Percentiles rank a stretch among this genome's conserved stretches.
Evolutionary conservation across 2,329 filamentous ascomycete species (phyloP).

Genomic region (Metarhizium guizhouense): DNA sequence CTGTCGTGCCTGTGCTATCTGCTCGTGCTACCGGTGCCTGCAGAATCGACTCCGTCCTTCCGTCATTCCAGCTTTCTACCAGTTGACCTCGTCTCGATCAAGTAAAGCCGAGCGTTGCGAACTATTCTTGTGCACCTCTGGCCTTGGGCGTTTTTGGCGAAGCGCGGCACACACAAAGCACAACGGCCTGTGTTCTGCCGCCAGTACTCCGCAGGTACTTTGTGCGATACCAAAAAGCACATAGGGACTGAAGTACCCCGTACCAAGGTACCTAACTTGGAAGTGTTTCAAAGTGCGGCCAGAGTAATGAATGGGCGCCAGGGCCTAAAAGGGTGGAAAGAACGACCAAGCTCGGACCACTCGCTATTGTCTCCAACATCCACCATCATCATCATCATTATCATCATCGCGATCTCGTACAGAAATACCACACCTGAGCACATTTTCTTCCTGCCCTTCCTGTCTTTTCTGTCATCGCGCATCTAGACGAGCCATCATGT

Average conservation of each 20-base stretch:
- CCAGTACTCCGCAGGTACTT: too few species aligned
- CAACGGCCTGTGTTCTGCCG: not conserved
- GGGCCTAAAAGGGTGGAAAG: not conserved
- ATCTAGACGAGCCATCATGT: not conserved
- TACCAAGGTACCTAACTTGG: not conserved
- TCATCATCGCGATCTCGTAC: not conserved
- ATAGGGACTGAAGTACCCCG: not conserved
- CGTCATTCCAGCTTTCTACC: too few species aligned
- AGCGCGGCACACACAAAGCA: not conserved
- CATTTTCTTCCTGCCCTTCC: not conserved
- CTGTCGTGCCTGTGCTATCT: not conserved
- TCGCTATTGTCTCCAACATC: not conserved
- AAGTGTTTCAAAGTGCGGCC: not conserved
- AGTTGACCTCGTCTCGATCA: not conserved
- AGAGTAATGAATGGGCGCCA: not conserved
- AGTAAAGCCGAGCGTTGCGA: not conserved
- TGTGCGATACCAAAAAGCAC: too few species aligned
- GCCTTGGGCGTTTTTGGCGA: not conserved
- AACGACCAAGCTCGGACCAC: not conserved
- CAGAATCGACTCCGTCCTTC: too few species aligned
- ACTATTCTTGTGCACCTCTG: not conserved
- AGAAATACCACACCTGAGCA: not conserved
- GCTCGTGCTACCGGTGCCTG: too few species aligned
- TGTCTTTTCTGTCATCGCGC: not conserved
- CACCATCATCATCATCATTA: not conserved